These are phyloP conservation scores for Neoboletus brunneissimus DNA, from an alignment of 768 basidiomycete species.

Conservation along the genomic window DNA sequence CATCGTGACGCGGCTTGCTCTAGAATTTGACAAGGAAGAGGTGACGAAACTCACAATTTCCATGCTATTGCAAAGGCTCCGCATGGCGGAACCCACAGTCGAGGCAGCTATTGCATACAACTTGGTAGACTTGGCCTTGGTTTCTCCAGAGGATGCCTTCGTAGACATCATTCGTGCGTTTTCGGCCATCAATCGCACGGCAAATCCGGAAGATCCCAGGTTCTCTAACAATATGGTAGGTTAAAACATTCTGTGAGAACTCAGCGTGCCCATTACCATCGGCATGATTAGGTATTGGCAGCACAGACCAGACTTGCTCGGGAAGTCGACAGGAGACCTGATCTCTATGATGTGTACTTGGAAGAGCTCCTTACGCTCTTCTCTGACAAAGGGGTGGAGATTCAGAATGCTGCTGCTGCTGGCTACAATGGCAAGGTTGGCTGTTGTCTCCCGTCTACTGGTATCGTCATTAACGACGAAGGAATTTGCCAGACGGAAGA, in stretches of 20 bases:
- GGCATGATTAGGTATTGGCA: slow-evolving; percentile 62
- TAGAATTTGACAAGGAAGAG: slow-evolving; percentile 86
- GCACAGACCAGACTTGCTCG: slow-evolving; percentile 89
- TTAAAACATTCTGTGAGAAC: not conserved
- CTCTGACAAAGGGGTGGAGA: slow-evolving; percentile 86
- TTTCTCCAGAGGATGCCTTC: slow-evolving; percentile 73
- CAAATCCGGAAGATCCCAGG: slow-evolving; percentile 85
- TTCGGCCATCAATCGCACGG: slow-evolving; percentile 77
- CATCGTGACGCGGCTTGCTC: slow-evolving; percentile 80
- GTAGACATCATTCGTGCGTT: slow-evolving; percentile 82
- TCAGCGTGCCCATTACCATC: not conserved
- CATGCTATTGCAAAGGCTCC: slow-evolving; percentile 86
- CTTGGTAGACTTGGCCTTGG: slow-evolving; percentile 83
- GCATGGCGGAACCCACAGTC: slow-evolving; percentile 80
- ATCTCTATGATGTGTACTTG: slow-evolving; percentile 76
- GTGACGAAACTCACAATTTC: slow-evolving; percentile 87
- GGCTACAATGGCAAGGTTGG: slow-evolving; percentile 66
- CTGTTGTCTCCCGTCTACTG: slow-evolving; percentile 6
- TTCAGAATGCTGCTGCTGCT: slow-evolving; percentile 74
- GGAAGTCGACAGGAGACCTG: slow-evolving; percentile 69
- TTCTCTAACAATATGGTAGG: slow-evolving; percentile 86
- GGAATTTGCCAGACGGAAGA: slow-evolving; percentile 57
- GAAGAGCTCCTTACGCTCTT: slow-evolving; percentile 84
- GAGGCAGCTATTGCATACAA: slow-evolving; percentile 92
- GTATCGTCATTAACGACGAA: slow-evolving; percentile 4